Evolutionary conservation across 176 grass and related monocot genomes (phyloP), one percentile per base, ranked within the genome.

Genomic region (Ampelocalamus luodianensis): DNA sequence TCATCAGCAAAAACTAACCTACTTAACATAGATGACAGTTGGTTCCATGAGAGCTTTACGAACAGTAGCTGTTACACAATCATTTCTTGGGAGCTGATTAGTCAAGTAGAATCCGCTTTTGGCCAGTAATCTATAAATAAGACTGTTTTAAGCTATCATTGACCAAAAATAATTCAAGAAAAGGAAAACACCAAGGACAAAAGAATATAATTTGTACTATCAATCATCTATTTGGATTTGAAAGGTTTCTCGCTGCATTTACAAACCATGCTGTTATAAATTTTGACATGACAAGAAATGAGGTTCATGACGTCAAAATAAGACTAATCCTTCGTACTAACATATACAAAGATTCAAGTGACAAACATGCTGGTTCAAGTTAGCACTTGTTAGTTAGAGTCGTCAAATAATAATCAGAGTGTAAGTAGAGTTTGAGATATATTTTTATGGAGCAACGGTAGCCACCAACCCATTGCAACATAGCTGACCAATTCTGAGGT

Each of bases 11-110:
- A 78, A 85, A 18, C 80, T 46, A 89, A 97, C 96, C 96, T 98
- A 86, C 58, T 95, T 95, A 48, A 98, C 96, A 74, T 98, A 98
- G 70, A 95, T 95, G 32, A 95, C 78, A 78, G 96, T 98, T 39
- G 96, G 96, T 44, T 89, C 91, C 96, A 95, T 98, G 77, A 98
- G 75, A 89, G 96, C 91, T 92, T 98, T 89, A 83, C 96, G 91
- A 74, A 98, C 83, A 81, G 89, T 92, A 45, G 74, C 81, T 34
- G 72, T 62, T 37, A 83, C 53, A 3, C 73, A 80, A 83, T 89
- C 88, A 81, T 94, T 95, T 29, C 50, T 83, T 65, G 88, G 96
- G 64, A 98, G 91, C 17, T 85, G 87, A 58, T 95, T 89, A 29
- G 26, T 86, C 81, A 94, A 85, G 26, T 78, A 95, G 79, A 98